phyloP scores from a whole-genome alignment of 768 basidiomycete genomes.

The Pilatotrama ljubarskyi region DNA sequence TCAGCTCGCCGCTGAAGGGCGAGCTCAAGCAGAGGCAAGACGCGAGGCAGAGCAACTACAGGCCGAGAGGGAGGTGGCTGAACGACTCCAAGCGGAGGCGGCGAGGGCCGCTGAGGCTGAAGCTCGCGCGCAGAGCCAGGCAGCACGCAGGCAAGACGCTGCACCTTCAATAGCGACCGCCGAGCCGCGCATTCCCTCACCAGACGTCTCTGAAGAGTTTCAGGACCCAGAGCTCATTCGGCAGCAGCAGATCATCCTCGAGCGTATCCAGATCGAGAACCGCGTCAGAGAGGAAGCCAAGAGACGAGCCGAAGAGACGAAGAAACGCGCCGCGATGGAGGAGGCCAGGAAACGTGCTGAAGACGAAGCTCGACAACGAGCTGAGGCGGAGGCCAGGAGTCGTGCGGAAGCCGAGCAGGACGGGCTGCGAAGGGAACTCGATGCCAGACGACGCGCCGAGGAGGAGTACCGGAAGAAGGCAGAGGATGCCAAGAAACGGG shows the following conservation, averaged over 20 bases:
- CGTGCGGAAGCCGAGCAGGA: slow-evolving; percentile 6
- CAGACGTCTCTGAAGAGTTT: neutral
- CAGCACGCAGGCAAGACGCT: slow-evolving; percentile 6
- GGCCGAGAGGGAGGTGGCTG: slow-evolving; percentile 28
- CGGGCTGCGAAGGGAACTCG: neutral
- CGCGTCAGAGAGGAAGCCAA: slow-evolving; percentile 8
- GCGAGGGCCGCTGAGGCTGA: slow-evolving; percentile 13
- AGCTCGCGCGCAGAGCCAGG: neutral
- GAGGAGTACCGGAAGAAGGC: slow-evolving; percentile 18
- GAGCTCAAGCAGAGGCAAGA: neutral
- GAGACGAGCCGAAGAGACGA: slow-evolving; percentile 4
- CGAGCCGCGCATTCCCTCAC: neutral
- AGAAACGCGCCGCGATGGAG: slow-evolving; percentile 5
- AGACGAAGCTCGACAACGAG: neutral
- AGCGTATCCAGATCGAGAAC: slow-evolving; percentile 10
- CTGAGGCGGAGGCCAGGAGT: slow-evolving; percentile 3
- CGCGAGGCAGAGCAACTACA: slow-evolving; percentile 7
- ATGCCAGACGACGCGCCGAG: slow-evolving; percentile 14
- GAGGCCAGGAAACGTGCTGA: slow-evolving; percentile 11
- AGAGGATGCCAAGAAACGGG: slow-evolving; percentile 24
- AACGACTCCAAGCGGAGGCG: slow-evolving; percentile 33
- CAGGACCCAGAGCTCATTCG: slow-evolving; percentile 3
- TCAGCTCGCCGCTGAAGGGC: slow-evolving; percentile 22
- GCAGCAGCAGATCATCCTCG: slow-evolving; percentile 11
- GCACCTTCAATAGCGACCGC: neutral